Conservation (phyloP, 2,329 filamentous ascomycete species). For the Helicocarpus griseus region DNA sequence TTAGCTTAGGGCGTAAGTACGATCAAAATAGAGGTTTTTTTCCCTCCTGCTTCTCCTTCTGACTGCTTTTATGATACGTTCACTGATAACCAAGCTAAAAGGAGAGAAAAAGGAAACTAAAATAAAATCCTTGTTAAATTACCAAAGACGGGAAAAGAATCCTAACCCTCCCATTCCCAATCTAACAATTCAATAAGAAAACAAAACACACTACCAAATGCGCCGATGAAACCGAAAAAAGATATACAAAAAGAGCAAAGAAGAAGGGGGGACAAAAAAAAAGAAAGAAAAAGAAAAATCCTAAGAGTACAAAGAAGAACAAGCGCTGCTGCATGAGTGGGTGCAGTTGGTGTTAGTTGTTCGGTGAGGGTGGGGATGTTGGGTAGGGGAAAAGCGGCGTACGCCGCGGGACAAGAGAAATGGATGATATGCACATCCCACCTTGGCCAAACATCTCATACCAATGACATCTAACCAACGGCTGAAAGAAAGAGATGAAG, state of each 20-base stretch:
- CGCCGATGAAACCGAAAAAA: background rate
- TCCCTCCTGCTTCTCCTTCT: no score
- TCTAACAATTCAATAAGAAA: no score
- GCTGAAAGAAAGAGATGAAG: no score
- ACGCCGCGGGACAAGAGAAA: background rate
- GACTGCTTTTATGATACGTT: background rate
- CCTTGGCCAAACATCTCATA: no score
- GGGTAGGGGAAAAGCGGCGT: background rate
- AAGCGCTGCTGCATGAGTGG: no score
- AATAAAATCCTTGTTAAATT: background rate
- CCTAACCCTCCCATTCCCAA: background rate
- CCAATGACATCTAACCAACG: no score
- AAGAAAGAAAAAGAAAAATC: background rate
- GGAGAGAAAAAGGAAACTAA: background rate
- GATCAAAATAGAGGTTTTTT: no score
- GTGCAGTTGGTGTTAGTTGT: background rate
- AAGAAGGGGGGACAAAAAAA: background rate
- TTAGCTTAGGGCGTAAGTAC: no score
- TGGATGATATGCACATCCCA: no score
- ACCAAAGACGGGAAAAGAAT: background rate
- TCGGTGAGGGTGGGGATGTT: background rate
- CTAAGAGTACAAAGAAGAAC: no score
- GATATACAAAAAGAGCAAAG: background rate
- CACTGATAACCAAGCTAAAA: background rate
- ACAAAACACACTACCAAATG: background rate